A percentile compares a stretch with the other conserved stretches of the same genome.
These are phyloP conservation scores for Eucalyptus erythrocorys DNA, from an alignment of 345 rosid genomes.

Conservation along the genomic window DNA sequence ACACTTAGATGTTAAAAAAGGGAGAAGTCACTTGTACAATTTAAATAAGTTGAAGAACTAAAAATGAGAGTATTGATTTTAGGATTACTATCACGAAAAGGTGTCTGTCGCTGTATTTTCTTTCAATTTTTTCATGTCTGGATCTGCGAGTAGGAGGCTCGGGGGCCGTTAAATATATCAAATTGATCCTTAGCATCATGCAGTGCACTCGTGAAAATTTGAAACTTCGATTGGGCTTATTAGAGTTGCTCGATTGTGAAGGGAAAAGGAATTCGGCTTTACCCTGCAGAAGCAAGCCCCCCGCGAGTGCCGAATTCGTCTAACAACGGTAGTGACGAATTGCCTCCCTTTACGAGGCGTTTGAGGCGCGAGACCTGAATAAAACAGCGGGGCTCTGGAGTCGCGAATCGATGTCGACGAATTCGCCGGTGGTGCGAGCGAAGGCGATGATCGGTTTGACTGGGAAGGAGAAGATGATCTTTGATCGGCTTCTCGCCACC, in stretches of 20 bases:
- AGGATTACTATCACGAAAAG: neutral
- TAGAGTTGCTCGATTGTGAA: neutral
- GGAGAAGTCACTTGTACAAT: neutral
- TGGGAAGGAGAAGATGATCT: constrained; percentile 52
- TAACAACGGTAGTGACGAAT: neutral
- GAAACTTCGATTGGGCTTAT: neutral
- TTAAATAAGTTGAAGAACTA: neutral
- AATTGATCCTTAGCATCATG: neutral
- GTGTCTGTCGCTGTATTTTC: neutral
- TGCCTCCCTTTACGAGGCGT: neutral
- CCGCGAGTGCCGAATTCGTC: neutral
- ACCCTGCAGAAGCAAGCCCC: too few species aligned
- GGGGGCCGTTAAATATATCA: neutral
- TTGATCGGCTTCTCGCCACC: constrained; percentile 45
- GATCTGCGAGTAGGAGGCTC: neutral
- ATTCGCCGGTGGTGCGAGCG: constrained; percentile 14
- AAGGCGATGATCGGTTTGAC: constrained; percentile 52
- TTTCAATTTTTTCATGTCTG: neutral
- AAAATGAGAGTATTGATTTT: neutral
- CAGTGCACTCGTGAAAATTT: neutral
- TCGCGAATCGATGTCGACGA: constrained; percentile 16
- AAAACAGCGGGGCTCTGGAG: neutral
- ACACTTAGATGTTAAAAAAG: neutral
- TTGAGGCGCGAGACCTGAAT: neutral
- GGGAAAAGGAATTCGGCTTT: too few species aligned